These are phyloP conservation scores for Fusarium dlaminii DNA, from an alignment of 2,329 filamentous ascomycete species.

Conservation along the genomic window DNA sequence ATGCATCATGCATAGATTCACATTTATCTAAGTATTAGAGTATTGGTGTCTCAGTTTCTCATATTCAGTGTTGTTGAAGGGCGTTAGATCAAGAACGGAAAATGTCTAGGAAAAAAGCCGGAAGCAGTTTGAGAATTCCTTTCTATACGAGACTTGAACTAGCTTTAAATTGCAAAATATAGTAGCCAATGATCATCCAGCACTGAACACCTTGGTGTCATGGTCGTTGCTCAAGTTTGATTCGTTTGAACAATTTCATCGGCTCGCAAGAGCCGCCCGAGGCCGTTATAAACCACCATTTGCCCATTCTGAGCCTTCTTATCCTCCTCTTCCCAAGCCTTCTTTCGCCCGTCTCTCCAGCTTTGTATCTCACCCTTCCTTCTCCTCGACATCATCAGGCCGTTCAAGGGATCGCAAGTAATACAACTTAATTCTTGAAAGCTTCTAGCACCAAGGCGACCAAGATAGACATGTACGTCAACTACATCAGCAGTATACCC, in stretches of 20 bases:
- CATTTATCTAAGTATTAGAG: rapidly evolving
- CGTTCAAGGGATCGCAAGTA: not conserved
- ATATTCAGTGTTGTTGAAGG: not conserved
- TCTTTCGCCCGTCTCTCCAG: not conserved
- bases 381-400: rapidly evolving
- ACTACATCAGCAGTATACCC: rapidly evolving
- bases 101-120: not conserved
- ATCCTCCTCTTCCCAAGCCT: not conserved
- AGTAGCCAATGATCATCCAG: rapidly evolving
- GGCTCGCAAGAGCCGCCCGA: rapidly evolving
- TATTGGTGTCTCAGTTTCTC: not conserved
- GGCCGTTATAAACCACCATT: not conserved
- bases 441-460: not conserved
- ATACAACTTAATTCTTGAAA: rapidly evolving
- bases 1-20: no score
- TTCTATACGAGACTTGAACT: rapidly evolving
- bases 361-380: not conserved
- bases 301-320: not conserved
- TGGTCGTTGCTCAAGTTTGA: not conserved
- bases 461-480: rapidly evolving
- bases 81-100: no score
- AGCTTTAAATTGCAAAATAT: rapidly evolving
- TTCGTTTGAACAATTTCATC: not conserved
- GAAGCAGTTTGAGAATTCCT: not conserved
- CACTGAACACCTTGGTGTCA: not conserved